These are phyloP conservation scores for Avena insularis DNA, from an alignment of 176 grass and related monocot species.

Conservation along the genomic window DNA sequence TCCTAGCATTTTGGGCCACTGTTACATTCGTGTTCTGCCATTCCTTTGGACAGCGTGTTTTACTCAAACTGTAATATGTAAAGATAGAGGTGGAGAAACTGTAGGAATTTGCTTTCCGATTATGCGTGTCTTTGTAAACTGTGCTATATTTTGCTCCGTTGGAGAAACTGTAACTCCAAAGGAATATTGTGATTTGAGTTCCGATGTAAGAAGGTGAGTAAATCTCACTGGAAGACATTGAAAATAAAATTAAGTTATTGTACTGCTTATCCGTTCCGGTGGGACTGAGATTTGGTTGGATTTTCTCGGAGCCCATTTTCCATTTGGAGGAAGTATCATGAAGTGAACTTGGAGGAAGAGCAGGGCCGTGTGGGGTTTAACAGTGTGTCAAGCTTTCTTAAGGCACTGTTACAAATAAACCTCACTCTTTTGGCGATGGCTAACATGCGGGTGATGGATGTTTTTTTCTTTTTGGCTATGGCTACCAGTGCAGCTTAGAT, in stretches of 20 bases:
- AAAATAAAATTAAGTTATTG: not conserved
- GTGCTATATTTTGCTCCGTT: not conserved
- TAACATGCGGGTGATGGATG: not conserved
- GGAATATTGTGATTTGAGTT: not conserved
- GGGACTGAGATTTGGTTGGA: too few species aligned
- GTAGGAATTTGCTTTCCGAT: too few species aligned
- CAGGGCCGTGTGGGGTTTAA: too few species aligned
- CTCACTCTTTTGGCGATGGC: not conserved
- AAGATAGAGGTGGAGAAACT: not conserved
- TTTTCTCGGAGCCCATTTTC: too few species aligned
- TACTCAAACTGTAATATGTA: not conserved
- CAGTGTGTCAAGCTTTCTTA: not conserved
- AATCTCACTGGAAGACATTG: not conserved
- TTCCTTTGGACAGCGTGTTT: not conserved
- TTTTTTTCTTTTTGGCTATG: too few species aligned
- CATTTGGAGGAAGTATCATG: too few species aligned
- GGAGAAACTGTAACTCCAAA: not conserved
- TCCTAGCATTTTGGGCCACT: not conserved
- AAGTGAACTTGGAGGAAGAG: too few species aligned
- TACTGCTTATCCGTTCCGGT: too few species aligned
- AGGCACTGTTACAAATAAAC: not conserved
- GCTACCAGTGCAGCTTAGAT: too few species aligned
- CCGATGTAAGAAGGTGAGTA: not conserved
- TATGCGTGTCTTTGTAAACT: not conserved
- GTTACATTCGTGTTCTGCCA: slow-evolving; percentile 14